Evolutionary conservation across 805 yeast species (phyloP).

Genomic region (Myxozyma melibiosi): DNA sequence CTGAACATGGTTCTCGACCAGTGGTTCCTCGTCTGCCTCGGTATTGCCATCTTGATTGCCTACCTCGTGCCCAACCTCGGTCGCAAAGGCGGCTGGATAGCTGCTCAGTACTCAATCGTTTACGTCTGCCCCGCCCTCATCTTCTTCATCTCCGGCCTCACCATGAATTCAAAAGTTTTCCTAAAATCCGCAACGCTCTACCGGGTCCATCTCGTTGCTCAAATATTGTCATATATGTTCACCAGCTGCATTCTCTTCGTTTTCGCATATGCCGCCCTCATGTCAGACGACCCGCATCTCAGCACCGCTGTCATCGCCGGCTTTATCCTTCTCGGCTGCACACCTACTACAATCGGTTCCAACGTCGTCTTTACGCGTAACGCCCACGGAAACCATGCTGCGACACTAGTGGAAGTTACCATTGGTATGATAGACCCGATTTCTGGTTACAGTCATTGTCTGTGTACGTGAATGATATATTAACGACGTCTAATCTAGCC

Average conservation of each 20-base stretch:
- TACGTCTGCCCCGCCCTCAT: conserved; percentile 88
- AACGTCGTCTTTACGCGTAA: conserved; percentile 88
- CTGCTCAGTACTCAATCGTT: conserved; percentile 75
- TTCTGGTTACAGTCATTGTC: background rate
- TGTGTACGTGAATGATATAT: no score
- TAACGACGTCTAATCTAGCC: conserved; percentile 2
- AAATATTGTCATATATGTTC: conserved; percentile 59
- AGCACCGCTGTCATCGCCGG: conserved; percentile 80
- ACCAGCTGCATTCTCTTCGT: conserved; percentile 73
- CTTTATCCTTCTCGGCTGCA: conserved; percentile 74
- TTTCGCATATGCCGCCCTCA: conserved; percentile 64
- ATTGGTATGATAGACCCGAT: no score
- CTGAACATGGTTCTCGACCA: conserved; percentile 22
- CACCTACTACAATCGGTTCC: conserved; percentile 93
- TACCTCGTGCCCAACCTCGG: conserved; percentile 81
- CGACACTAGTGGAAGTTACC: conserved; percentile 81
- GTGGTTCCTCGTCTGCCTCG: conserved; percentile 81
- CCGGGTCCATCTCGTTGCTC: conserved; percentile 77
- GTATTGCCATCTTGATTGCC: conserved; percentile 73
- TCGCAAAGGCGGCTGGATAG: conserved; percentile 73
- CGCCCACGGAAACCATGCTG: conserved; percentile 81
- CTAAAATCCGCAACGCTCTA: conserved; percentile 66
- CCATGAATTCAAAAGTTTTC: conserved; percentile 68
- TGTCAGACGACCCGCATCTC: conserved; percentile 59
- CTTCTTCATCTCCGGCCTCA: conserved; percentile 77